phyloP scores from a whole-genome alignment of 768 basidiomycete genomes.

The Strobilomyces echinocephalus region DNA sequence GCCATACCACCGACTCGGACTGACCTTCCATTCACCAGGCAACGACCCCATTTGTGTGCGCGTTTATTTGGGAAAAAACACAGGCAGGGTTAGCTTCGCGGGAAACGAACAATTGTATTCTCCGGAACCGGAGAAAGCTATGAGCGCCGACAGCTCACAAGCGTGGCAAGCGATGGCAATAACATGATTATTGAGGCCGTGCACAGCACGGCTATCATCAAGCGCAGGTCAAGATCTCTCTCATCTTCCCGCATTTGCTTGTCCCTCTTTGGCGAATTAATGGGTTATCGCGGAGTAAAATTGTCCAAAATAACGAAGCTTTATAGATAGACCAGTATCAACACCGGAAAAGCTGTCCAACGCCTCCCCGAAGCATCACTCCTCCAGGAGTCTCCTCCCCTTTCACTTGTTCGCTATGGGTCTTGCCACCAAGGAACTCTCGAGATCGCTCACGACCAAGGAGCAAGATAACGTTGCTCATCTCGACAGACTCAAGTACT shows the following conservation, averaged over 20 bases:
- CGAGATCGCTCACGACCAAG: constrained; percentile 51
- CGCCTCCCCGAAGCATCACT: constrained; percentile 11
- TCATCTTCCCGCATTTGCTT: constrained; percentile 16
- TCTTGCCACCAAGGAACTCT: constrained; percentile 24
- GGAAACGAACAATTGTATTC: constrained; percentile 11
- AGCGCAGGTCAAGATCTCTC: constrained; percentile 27
- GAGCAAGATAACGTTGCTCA: constrained; percentile 71
- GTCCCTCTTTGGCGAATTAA: constrained; percentile 16
- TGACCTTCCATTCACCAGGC: too few relatives aligned
- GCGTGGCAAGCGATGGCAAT: constrained; percentile 25
- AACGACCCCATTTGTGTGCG: neutral
- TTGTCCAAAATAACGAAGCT: constrained; percentile 17
- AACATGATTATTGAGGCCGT: constrained; percentile 23
- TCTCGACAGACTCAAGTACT: constrained; percentile 81
- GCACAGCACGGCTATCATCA: constrained; percentile 31
- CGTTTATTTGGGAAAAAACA: neutral
- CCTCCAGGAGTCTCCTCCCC: constrained; percentile 11
- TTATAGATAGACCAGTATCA: constrained; percentile 24
- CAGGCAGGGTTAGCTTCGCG: constrained; percentile 23
- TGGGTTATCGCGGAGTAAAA: constrained; percentile 23
- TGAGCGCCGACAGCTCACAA: constrained; percentile 29
- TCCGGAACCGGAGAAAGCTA: constrained; percentile 24
- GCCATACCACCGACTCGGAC: too few relatives aligned
- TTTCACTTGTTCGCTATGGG: constrained; percentile 24
- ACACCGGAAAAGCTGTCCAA: constrained; percentile 13